Conservation (phyloP, 2,329 filamentous ascomycete species). For the Cercospora sojina region DNA sequence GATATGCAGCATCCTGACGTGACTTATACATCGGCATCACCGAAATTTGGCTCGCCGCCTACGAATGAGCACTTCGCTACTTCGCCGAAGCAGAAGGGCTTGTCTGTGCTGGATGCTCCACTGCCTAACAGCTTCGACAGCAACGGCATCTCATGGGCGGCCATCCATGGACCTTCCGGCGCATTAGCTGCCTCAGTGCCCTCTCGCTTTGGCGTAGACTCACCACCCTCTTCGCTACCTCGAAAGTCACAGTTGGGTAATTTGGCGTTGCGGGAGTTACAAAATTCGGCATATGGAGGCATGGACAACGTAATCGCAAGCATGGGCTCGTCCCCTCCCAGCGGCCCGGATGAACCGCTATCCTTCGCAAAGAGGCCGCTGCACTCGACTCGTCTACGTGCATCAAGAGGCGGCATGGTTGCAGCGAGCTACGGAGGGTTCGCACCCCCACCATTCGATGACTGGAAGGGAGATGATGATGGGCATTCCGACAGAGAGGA, state of each 20-base stretch:
- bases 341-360: constrained; percentile 64
- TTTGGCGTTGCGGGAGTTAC: constrained; percentile 55
- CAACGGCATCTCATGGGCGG: constrained; percentile 88
- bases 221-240: constrained; percentile 67
- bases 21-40: constrained; percentile 57
- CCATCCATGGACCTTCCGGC: constrained; percentile 69
- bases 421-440: constrained; percentile 59
- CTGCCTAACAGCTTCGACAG: constrained; percentile 95
- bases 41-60: constrained; percentile 78
- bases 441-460: constrained; percentile 37
- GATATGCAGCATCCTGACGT: constrained; percentile 52
- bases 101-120: constrained; percentile 92
- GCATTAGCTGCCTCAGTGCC: constrained; percentile 84
- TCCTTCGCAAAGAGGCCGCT: constrained; percentile 65
- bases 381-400: constrained; percentile 62
- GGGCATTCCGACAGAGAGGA: constrained; percentile 75
- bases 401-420: constrained; percentile 54
- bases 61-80: constrained; percentile 75
- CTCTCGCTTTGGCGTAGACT: constrained; percentile 85
- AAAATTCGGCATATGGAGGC: constrained; percentile 66
- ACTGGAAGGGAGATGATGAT: constrained; percentile 60
- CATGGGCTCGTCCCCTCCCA: constrained; percentile 58
- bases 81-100: constrained; percentile 64
- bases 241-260: constrained; percentile 45
- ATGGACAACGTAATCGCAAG: constrained; percentile 41